Evolutionary conservation across 2,329 filamentous ascomycete genomes (phyloP), one percentile per base, ranked within the genome.

Genomic region (Epichloe glyceriae): DNA sequence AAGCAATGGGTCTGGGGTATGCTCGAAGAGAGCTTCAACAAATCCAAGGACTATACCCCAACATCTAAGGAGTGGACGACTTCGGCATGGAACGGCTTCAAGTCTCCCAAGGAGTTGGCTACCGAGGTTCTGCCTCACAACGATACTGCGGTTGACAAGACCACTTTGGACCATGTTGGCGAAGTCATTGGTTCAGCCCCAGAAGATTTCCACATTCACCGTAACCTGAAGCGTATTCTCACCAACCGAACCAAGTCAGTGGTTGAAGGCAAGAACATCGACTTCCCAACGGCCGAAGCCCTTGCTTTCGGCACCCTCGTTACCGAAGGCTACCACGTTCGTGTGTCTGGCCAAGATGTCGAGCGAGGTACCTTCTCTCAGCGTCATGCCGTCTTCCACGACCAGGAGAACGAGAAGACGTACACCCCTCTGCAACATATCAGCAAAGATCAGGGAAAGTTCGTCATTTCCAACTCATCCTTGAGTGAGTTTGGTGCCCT

Each of bases 1-100:
- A 95, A 95, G 79, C 87, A 94, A 69, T 98, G 93, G 93, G 93
- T 97, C 53, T 98, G 91, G 93, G 87, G 87, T 55, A 97, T 97
- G 90, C 78, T 98, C 52, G 91, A 95, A 64, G 91, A 97, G 69
- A 96, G 89, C 73, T 98, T 97, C 70, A 79, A 88, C 62, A 89
- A 91, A 71, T 95, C 90, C 71, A 97, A 94, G 72, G 91, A 98
- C 63, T 98, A 98, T 72, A 86, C 91, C 69, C 88, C 93, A 44
- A 94, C 87, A 40, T 87, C 90, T 58, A 95, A 95, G 73, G 93
- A 98, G 72, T 98, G 93, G 93, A 83, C 95, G 60, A 97, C 93
- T 8, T 96, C 90, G 48, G 91, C 93, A 51, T 98, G 93, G 93
- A 95, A 98, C 73, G 91, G 91, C 55, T 97, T 98, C 82, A 97